These are phyloP conservation scores for Aspergillus aculeatus DNA, from an alignment of 2,329 filamentous ascomycete species.

Conservation along the genomic window DNA sequence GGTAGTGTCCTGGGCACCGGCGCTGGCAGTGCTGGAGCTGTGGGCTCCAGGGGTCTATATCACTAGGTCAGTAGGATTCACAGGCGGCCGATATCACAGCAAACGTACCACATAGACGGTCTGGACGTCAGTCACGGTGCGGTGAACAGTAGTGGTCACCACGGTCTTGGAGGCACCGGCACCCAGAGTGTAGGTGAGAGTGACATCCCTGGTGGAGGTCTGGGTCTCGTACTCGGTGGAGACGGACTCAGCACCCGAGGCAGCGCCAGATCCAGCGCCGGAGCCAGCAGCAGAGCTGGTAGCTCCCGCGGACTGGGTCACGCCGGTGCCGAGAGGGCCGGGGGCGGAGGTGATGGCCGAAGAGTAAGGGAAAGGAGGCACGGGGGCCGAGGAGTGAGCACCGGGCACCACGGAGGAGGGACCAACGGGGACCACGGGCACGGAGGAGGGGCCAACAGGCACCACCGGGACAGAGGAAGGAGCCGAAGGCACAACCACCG, in stretches of 20 bases:
- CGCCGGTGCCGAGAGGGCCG: constrained; percentile 25
- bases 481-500: neutral
- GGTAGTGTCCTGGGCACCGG: constrained; percentile 31
- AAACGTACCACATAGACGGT: constrained; percentile 30
- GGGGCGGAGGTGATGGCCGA: constrained; percentile 12
- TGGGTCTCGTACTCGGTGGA: constrained; percentile 12
- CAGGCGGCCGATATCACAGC: neutral
- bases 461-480: neutral
- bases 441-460: neutral
- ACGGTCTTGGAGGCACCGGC: constrained; percentile 35
- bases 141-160: constrained; percentile 40
- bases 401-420: neutral
- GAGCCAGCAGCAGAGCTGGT: neutral
- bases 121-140: constrained; percentile 29
- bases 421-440: neutral
- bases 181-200: constrained; percentile 42
- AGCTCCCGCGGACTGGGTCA: constrained; percentile 13
- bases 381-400: neutral
- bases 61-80: constrained; percentile 1
- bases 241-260: neutral
- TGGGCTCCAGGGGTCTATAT: constrained; percentile 11
- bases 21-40: constrained; percentile 10
- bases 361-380: neutral
- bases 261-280: neutral
- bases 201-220: constrained; percentile 27